Base-by-base conservation (phyloP, 306 rosid species). In the Dryas octopetala region DNA sequence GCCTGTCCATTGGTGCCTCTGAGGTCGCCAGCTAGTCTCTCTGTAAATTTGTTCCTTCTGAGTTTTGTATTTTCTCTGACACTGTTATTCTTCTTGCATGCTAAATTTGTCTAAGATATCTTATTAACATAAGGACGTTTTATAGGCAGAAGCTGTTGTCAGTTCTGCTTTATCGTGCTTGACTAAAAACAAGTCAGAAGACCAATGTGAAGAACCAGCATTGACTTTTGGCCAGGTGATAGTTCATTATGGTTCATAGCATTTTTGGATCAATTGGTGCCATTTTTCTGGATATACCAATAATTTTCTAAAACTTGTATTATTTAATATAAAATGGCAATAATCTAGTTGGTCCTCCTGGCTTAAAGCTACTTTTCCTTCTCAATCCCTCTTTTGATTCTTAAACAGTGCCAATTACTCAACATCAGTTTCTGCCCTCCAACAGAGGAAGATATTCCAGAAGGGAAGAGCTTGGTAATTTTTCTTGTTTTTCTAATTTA, bases 381-480 rank as follows among this genome's bases (percentile, higher is more conserved):
- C 59, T 59, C 19, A 54, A 43, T 23, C 12, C 55, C 58, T 28
- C 12, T 17, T 46, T 78, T 66, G n/a, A 74, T 78, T 74, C 72
- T 85, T 58, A 83, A 60, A 32, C 88, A 94, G 98, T 94, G 98
- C 76, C 96, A 79, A 77, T 79, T 89, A 69, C 90, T 94, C 64
- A 94, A 94, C 82, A 91, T 94, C 82, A 94, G 98, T 79, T 91
- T 69, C 85, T 94, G 97, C 79, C 97, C 98, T 76, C 87, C 89
- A 44, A 90, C 97, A 7, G 98, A 94, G 78, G 78, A 81, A 74
- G 82, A 69, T 47, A 83, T 88, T 75, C 84, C 87, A 64, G 75
- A 72, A 38, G 83, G 85, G 28, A 91, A 90, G 68, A 91, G 91
- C 78, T 88, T 91, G 98, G 98, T 91, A 91, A 78, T 66, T 16